Evolutionary conservation across 257 asterid species (phyloP), one percentile per base, ranked within the genome.

Genomic region (Craterostigma plantagineum): DNA sequence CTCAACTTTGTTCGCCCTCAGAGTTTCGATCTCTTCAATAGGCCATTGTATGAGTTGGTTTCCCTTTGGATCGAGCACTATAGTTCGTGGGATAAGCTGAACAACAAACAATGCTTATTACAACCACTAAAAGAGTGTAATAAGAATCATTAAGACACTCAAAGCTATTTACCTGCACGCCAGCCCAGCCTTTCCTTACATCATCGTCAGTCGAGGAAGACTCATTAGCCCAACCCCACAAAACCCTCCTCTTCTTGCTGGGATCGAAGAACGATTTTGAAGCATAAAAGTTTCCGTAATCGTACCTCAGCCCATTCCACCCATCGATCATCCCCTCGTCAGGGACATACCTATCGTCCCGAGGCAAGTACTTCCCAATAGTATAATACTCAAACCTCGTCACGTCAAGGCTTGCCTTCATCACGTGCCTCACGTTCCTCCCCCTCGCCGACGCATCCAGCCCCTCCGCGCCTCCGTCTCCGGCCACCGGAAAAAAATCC

Each of bases 181-280:
- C 78, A 7, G 75, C 72, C 82, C 82, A 73, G 1, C 72, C 82
- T 35, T 69, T 73, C 1, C 34, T 9, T 0, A 42, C 58, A 37
- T 62, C 72, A 17, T 60, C 68, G 0, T 23, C 15, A 1, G 47
- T 6, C 0, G 63, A 9, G 42, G 66, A 75, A 0, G 82, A 73
- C 33, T 69, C 78, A 27, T 73, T 73, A 16, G 72, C 38, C 82
- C 82, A 73, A 13, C 63, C 70, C 77, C 78, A 69, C 13, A 60
- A 23, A 11, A 73, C 43, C 56, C 82, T 63, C 16, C 82, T 33
- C 0, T 58, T 61, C 58, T 66, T 63, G 34, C 50, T 34, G 0
- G 61, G 50, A 8, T 73, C 82, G 30, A 60, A 73, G 56, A 69
- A 73, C 0, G 75, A 35, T 41, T 73, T 73, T 1, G 82, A 66